phyloP scores from a whole-genome alignment of 345 rosid genomes.

The Durio zibethinus region DNA sequence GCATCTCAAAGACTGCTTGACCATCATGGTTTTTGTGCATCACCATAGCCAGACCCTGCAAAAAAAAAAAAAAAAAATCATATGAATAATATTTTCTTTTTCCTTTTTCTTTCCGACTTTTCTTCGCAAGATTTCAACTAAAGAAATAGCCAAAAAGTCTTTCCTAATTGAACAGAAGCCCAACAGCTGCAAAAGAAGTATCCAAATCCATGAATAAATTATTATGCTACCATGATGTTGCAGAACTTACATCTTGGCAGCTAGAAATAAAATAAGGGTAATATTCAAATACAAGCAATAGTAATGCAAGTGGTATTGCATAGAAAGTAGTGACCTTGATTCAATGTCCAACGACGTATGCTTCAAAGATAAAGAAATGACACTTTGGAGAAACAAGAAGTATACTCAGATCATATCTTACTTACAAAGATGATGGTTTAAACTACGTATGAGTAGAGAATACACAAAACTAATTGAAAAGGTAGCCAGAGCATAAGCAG shows the following conservation, averaged over 20 bases:
- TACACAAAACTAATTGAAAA: background rate
- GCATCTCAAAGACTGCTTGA: slow-evolving; percentile 77
- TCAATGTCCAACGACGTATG: background rate
- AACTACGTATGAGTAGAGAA: background rate
- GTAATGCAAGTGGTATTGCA: background rate
- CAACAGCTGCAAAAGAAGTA: background rate
- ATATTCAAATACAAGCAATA: background rate
- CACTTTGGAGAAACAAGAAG: background rate
- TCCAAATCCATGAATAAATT: background rate
- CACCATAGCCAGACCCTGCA: slow-evolving; percentile 84
- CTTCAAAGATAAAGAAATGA: background rate
- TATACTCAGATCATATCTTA: background rate
- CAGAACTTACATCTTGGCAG: background rate
- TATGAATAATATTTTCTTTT: background rate
- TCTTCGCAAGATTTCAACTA: background rate
- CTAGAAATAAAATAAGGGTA: background rate
- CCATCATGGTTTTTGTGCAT: slow-evolving; percentile 87
- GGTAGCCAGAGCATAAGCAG: background rate
- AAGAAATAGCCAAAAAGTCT: background rate
- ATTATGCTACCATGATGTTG: background rate
- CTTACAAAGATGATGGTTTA: background rate
- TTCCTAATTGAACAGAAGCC: background rate
- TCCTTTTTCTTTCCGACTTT: background rate
- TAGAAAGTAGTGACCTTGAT: background rate
- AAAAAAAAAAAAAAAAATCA: too few relatives aligned